Conservation (phyloP, 192 early-diverging fungal genomes). For the Entomortierella lignicola region DNA sequence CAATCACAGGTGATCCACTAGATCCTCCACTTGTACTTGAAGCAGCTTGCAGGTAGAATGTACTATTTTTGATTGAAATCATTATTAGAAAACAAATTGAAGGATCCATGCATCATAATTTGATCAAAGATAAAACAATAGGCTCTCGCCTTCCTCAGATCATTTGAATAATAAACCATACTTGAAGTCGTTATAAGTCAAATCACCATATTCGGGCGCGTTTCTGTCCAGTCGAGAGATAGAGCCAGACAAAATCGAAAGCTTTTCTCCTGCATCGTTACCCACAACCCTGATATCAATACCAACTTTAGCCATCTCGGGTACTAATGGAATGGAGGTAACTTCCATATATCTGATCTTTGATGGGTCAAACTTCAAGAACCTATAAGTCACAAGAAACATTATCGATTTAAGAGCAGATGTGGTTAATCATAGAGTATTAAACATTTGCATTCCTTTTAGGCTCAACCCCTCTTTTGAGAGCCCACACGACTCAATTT, state of each 20-base stretch:
- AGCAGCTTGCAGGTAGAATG: constrained; percentile 83
- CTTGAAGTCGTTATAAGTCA: constrained; percentile 80
- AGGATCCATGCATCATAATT: too few relatives aligned
- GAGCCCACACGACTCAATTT: constrained; percentile 4
- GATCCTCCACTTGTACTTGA: constrained; percentile 82
- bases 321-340: constrained; percentile 71
- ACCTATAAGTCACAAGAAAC: not conserved
- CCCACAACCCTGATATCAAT: constrained; percentile 83
- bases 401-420: not conserved
- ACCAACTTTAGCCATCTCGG: constrained; percentile 80
- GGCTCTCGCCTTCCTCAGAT: too few relatives aligned
- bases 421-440: not conserved
- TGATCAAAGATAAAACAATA: too few relatives aligned
- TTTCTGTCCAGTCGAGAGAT: constrained; percentile 86
- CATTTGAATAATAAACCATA: constrained; percentile 20
- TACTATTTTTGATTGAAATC: constrained; percentile 10
- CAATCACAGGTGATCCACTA: constrained; percentile 82
- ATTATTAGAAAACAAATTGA: not conserved
- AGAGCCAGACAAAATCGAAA: constrained; percentile 82
- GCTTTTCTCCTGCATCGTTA: constrained; percentile 88
- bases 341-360: constrained; percentile 82
- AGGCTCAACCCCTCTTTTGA: not conserved
- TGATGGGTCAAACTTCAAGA: constrained; percentile 72
- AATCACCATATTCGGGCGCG: constrained; percentile 82
- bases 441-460: too few relatives aligned